phyloP scores from a whole-genome alignment of 2,329 filamentous ascomycete species.

The Parasarocladium wereldwijsianum region DNA sequence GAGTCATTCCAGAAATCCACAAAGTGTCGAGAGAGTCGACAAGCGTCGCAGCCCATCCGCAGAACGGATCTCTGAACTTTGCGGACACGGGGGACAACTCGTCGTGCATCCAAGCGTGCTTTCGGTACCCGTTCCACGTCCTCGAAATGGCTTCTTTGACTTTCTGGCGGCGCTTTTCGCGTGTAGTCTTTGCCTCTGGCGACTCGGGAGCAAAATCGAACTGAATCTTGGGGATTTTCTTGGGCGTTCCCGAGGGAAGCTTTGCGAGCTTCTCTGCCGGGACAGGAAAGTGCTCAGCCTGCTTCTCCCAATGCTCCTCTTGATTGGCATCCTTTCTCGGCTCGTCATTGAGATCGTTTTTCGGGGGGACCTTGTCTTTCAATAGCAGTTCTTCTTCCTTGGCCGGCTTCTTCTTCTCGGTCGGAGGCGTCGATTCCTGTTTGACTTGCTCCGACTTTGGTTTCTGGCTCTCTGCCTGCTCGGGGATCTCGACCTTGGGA shows the following conservation, averaged over 20 bases:
- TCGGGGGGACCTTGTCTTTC: too few species aligned
- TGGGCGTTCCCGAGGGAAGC: constrained; percentile 58
- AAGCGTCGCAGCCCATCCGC: constrained; percentile 78
- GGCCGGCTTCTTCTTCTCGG: neutral
- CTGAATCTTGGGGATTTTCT: constrained; percentile 64
- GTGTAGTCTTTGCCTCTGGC: constrained; percentile 40
- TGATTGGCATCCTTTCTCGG: constrained; percentile 2
- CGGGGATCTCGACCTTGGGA: constrained; percentile 6
- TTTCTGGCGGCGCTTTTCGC: constrained; percentile 45
- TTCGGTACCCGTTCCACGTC: constrained; percentile 71
- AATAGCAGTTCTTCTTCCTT: too few species aligned
- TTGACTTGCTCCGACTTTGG: constrained; percentile 1
- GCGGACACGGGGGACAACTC: constrained; percentile 65
- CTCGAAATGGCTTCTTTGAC: constrained; percentile 64
- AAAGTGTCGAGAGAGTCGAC: constrained; percentile 73
- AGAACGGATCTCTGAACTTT: constrained; percentile 63
- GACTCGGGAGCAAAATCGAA: constrained; percentile 55
- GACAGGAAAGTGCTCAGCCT: constrained; percentile 65
- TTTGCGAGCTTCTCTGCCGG: constrained; percentile 53
- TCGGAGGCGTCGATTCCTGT: neutral
- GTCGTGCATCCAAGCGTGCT: constrained; percentile 72
- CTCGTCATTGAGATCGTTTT: constrained; percentile 8
- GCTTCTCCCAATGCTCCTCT: constrained; percentile 53
- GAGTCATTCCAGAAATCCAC: constrained; percentile 70
- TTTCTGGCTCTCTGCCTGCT: constrained; percentile 5